Base-by-base conservation (phyloP, 2,329 filamentous ascomycete genomes). In the Cladosporium oxysporum region DNA sequence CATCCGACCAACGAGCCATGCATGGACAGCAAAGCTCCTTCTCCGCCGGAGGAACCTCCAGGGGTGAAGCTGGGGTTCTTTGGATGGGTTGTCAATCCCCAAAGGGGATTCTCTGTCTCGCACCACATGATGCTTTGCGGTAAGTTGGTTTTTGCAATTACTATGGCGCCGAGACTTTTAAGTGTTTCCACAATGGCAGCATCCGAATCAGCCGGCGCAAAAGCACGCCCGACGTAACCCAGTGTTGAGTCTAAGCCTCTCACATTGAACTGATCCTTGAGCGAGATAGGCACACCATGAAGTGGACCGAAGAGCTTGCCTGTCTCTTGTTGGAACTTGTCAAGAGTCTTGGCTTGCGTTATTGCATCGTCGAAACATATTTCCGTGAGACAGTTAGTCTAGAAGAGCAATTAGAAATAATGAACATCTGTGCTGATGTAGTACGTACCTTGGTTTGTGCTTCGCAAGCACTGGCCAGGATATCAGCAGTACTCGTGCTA, bases 221-320 rank as follows among this genome's bases (percentile, higher is more conserved):
- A 83, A 0, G 83, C 79, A 57, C 79, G 78, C 10, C 79, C 79
- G 5, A 84, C 81, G 68, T 86, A 87, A 12, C 83, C 84, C 3
- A 86, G 69, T 0, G 84, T 85, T 0, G 80, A 82, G 66, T 87
- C 83, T 18, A 79, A 71, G 0, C 81, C 83, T 60, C 80, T 80
- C 47, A 87, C 76, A 37, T 87, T 79, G 70, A 87, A 87, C 55
- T 87, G 84, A 31, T 87, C 85, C 67, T 87, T 87, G 4, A 85
- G 69, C 0, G 80, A 81, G 55, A 83, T 76, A 1, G 77, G 76
- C 16, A 81, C 68, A 53, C 73, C 83, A 67, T 73, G 68, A 4
- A 73, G 77, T 29, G 75, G 74, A 16, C 75, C 74, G 14, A 72
- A 28, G 0, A 69, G 66, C 33, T 79, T 77, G 11, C 83, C 81